Conservation (phyloP, 176 grass and related monocot genomes). For the Eleusine coracana region DNA sequence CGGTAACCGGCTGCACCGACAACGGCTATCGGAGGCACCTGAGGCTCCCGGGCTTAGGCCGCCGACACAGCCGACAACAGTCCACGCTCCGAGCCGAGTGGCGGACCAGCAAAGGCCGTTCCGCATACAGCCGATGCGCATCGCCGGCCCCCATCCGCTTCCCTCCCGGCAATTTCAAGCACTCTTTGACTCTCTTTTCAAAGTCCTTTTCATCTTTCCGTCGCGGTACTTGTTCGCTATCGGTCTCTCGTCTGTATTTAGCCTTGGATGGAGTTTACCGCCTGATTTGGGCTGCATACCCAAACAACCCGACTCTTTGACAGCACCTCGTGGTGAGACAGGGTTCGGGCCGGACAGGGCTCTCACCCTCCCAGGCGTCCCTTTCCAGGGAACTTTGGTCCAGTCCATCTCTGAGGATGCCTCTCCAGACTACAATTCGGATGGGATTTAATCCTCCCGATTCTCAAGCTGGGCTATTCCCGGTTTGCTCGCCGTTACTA, state of each 20-base stretch:
- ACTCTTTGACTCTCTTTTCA: constrained; percentile 93
- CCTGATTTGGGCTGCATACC: constrained; percentile 57
- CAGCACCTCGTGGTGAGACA: constrained; percentile 63
- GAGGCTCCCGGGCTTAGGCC: no score
- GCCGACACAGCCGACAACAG: no score
- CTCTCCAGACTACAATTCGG: no score
- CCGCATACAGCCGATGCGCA: not conserved
- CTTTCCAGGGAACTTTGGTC: constrained; percentile 60
- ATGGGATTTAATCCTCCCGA: no score
- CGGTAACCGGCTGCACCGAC: no score
- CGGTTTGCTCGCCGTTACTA: no score
- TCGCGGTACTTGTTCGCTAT: constrained; percentile 74
- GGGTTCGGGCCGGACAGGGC: constrained; percentile 60
- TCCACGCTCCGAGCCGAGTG: no score
- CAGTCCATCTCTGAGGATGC: no score
- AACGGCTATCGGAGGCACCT: no score
- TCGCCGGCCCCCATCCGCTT: constrained; percentile 79
- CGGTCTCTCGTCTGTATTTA: constrained; percentile 67
- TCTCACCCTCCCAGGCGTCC: constrained; percentile 71
- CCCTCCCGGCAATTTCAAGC: constrained; percentile 84
- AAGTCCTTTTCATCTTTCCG: constrained; percentile 87
- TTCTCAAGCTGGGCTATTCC: no score
- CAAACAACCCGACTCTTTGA: constrained; percentile 63
- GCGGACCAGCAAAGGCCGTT: no score
- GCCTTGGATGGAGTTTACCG: constrained; percentile 67